These are phyloP conservation scores for Carpinus viminea DNA, from an alignment of 306 rosid species.

Conservation along the genomic window DNA sequence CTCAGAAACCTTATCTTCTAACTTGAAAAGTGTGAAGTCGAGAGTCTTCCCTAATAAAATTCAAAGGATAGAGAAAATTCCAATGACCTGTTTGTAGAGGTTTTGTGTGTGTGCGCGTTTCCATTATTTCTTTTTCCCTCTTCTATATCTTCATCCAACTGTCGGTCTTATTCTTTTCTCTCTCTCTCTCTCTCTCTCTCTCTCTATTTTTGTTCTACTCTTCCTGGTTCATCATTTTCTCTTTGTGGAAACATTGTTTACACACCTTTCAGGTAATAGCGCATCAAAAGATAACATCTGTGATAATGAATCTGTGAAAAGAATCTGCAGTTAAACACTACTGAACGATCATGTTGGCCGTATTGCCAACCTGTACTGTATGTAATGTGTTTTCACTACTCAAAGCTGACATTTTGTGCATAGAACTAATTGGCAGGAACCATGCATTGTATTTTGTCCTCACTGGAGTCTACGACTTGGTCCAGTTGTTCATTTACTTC, in stretches of 20 bases:
- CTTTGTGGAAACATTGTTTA: background rate
- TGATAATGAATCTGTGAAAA: background rate
- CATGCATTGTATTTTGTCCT: conserved; percentile 81
- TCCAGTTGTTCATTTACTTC: conserved; percentile 81
- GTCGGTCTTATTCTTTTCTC: background rate
- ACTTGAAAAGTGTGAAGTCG: background rate
- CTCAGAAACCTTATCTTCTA: background rate
- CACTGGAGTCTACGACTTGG: conserved; percentile 92
- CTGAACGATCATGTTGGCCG: background rate
- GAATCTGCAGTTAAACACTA: background rate
- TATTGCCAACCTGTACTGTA: background rate
- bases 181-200: too few species aligned
- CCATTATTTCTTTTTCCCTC: too few species aligned
- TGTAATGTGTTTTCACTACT: background rate
- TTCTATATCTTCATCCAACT: background rate
- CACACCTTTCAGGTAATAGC: background rate
- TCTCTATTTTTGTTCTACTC: background rate
- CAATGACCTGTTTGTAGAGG: background rate
- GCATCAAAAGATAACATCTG: background rate
- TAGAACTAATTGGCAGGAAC: conserved; percentile 83
- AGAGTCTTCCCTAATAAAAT: conserved; percentile 2
- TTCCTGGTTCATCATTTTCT: conserved; percentile 2
- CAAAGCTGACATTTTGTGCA: conserved; percentile 30
- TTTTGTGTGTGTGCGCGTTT: too few species aligned
- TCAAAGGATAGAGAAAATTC: background rate